Conservation (phyloP, 768 basidiomycete species). For the Suillus alpinus region DNA sequence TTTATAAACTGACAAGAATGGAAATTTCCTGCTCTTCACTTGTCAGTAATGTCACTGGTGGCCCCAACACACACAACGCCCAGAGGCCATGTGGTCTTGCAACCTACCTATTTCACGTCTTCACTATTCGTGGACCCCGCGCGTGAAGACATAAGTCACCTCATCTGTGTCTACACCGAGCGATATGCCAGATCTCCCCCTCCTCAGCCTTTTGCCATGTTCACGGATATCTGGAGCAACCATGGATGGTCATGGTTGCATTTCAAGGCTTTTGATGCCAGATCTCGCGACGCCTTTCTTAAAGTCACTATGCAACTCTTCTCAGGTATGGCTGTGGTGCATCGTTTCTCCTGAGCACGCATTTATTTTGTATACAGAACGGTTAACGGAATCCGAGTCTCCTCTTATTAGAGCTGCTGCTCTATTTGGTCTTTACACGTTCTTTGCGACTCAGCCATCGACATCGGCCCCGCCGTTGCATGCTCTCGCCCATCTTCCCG, state of each 20-base stretch:
- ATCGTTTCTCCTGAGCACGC: neutral
- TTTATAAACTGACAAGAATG: slow-evolving; percentile 20
- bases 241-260: slow-evolving; percentile 77
- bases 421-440: slow-evolving; percentile 68
- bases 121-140: slow-evolving; percentile 66
- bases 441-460: slow-evolving; percentile 66
- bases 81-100: slow-evolving; percentile 62
- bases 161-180: slow-evolving; percentile 54
- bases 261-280: slow-evolving; percentile 67
- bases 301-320: slow-evolving; percentile 60
- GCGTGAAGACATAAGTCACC: slow-evolving; percentile 57
- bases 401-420: slow-evolving; percentile 58
- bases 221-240: slow-evolving; percentile 66
- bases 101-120: slow-evolving; percentile 78
- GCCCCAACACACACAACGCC: slow-evolving; percentile 53
- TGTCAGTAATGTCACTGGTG: slow-evolving; percentile 37
- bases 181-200: slow-evolving; percentile 36
- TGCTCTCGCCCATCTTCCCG: slow-evolving; percentile 50
- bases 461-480: slow-evolving; percentile 50
- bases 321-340: slow-evolving; percentile 45
- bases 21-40: slow-evolving; percentile 8
- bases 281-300: slow-evolving; percentile 63
- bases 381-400: slow-evolving; percentile 44
- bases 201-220: slow-evolving; percentile 58
- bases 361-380: slow-evolving; percentile 41